A percentile compares a stretch with the other conserved stretches of the same genome.
Evolutionary conservation across 441 rosid genomes (phyloP).

Genomic region (Capsella rubella): DNA sequence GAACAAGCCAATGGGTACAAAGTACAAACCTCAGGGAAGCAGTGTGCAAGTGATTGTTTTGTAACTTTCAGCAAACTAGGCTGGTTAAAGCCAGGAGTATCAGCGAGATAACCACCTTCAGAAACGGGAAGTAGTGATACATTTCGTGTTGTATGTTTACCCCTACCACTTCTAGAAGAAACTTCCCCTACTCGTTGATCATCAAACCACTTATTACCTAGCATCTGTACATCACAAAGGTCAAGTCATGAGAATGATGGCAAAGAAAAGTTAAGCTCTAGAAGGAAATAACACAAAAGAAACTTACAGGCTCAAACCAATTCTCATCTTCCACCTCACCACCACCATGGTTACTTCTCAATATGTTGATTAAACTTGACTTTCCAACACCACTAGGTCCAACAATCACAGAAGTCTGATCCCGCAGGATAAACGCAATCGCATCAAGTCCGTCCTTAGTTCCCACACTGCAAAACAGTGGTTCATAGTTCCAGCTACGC

Average conservation of each 20-base stretch:
- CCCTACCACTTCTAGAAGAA: slow-evolving; percentile 83
- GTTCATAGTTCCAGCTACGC: slow-evolving; percentile 81
- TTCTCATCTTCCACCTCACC: slow-evolving; percentile 53
- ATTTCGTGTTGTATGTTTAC: slow-evolving; percentile 90
- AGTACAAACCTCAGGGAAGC: slow-evolving; percentile 85
- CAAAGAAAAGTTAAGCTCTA: neutral
- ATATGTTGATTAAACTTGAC: slow-evolving; percentile 82
- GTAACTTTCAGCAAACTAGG: slow-evolving; percentile 92
- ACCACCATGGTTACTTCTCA: slow-evolving; percentile 58
- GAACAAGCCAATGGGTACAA: neutral
- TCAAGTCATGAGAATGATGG: slow-evolving; percentile 1
- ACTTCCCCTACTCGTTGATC: slow-evolving; percentile 91
- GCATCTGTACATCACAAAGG: slow-evolving; percentile 49
- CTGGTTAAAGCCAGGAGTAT: slow-evolving; percentile 97
- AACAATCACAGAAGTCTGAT: slow-evolving; percentile 84
- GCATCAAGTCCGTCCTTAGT: slow-evolving; percentile 69
- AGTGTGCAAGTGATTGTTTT: slow-evolving; percentile 77
- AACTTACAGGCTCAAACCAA: slow-evolving; percentile 78
- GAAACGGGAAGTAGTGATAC: slow-evolving; percentile 81
- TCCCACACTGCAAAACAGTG: slow-evolving; percentile 82
- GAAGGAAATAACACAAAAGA: slow-evolving; percentile 25
- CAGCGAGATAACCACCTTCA: slow-evolving; percentile 89
- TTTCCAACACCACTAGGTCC: slow-evolving; percentile 99
- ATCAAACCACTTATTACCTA: slow-evolving; percentile 82
- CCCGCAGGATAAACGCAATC: slow-evolving; percentile 61